These are phyloP conservation scores for Claviceps sp. DNA, from an alignment of 2,329 filamentous ascomycete species.

Conservation along the genomic window DNA sequence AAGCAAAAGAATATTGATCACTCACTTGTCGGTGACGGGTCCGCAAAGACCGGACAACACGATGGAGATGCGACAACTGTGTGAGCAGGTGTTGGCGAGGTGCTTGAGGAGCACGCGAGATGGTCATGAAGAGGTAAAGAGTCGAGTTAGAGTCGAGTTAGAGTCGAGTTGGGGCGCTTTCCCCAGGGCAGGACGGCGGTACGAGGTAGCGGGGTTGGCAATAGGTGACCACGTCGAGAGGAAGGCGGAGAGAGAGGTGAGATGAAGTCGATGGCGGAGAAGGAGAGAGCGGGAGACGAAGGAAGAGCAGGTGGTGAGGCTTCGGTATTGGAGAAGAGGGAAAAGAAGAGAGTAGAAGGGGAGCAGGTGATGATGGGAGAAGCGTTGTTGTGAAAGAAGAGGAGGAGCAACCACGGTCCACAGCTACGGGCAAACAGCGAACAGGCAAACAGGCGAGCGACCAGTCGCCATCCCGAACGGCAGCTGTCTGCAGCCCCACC, in stretches of 20 bases:
- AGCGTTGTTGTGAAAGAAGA: constrained; percentile 1
- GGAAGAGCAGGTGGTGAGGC: neutral
- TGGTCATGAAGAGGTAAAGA: neutral
- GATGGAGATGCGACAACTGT: neutral
- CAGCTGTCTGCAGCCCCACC: neutral
- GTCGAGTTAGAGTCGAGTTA: neutral
- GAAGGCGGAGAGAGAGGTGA: constrained; percentile 2
- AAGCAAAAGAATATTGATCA: neutral
- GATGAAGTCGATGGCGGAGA: neutral
- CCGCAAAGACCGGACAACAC: neutral
- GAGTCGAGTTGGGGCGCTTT: neutral
- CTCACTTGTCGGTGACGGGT: neutral
- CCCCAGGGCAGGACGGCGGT: constrained; percentile 1
- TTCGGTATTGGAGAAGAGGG: constrained; percentile 2
- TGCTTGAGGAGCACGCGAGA: neutral
- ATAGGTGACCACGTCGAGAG: neutral
- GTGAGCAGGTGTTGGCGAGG: neutral
- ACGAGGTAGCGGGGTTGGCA: constrained; percentile 1
- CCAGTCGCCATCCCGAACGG: neutral
- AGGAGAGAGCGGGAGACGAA: neutral
- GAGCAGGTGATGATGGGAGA: constrained; percentile 4
- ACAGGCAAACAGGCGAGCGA: neutral
- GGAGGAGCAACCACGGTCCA: neutral
- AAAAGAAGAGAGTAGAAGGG: neutral
- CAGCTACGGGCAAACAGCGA: neutral